Base-by-base conservation (phyloP, 352 stramenopile genomes). In the Globisporangium nodosum region DNA sequence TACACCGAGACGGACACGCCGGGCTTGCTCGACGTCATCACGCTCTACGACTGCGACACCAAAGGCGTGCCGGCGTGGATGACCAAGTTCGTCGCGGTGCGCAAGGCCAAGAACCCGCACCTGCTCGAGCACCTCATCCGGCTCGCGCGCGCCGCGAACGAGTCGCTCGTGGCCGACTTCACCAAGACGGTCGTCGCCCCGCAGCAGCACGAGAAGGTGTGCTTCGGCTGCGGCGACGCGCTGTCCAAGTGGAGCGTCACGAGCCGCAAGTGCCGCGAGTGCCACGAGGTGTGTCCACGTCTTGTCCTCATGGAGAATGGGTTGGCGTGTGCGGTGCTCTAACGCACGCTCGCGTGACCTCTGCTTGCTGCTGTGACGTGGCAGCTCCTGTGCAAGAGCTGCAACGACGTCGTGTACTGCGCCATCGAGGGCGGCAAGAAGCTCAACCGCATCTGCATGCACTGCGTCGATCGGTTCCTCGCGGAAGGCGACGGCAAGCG, bases 401-500 rank as follows among this genome's bases (percentile, higher is more conserved):
- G 77, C 52, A 78, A 68, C 31, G 73, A 83, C 45, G 69, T 87
- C 2, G 74, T 85, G 42, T 84, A 87, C 71, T 85, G 76, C 52
- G 71, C 77, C 42, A 69, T 78, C 49, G 70, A 85, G 56, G 74
- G 77, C 52, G 65, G 68, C 49, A 85, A 83, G 67, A 83, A 85
- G 67, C 74, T 87, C 66, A 83, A 87, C 53, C 72, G 70, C 51
- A 87, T 87, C 56, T 87, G 77, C 62, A 69, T 85, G 18, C 78
- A 87, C 58, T 87, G 77, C 56, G 74, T 85, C 49, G 68, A 73
- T 51, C 48, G 66, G 16, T 67, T 61, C 61, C 45, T 64, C 5
- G 43, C 45, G 5, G 48, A 62, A 37, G 48, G n/a, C 16, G 37
- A 40, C 3, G 40, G 47, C 49, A 43, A 42, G 4, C 56, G 55